Base-by-base conservation (phyloP, 371 early-diverging fungal species). In the Circinella minor region DNA sequence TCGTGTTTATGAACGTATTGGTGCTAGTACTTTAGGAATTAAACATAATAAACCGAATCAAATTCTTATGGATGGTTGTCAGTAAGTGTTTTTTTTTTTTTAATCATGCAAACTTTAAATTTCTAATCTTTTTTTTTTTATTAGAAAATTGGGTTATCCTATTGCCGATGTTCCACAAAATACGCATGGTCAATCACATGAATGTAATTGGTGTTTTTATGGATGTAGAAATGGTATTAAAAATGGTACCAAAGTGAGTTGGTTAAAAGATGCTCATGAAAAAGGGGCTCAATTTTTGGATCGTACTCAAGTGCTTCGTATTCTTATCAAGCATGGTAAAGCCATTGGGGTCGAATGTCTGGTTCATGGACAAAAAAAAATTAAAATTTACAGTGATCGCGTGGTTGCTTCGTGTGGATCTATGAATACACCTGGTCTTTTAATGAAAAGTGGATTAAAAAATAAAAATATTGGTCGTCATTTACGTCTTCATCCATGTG, bases 191-290 rank as follows among this genome's bases (percentile, higher is more conserved):
- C 74, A 81, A 10, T 54, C 74, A 14, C 92, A 92, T 70, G 69
- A 74, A 34, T 92, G 92, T 68, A 90, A 86, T 10, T 86, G 71
- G 64, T 93, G 93, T 61, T 79, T 79, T 39, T 80, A 85, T 48
- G 94, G 93, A 4, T 94, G 93, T 70, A 81, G 84, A 55, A 84
- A 81, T 62, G 91, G 88, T 4, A 86, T 88, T 67, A 93, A 94
- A 73, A 89, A 91, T 72, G 81, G 90, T 6, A 83, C 89, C 1
- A 77, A 82, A 61, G 79, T 83, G 70, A 91, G 91, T 4, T 93
- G 84, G 82, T 85, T 92, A 57, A 65, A 74, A n/a, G 92, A 92
- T 63, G 93, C 93, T 48, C 76, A 83, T 48, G 72, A 82, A 7
- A 59, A 82, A 61, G 90, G 89, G 13, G 86, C 89, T 7, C 65